phyloP scores from a whole-genome alignment of 75 land plant species.

The Isoetes taiwanensis region DNA sequence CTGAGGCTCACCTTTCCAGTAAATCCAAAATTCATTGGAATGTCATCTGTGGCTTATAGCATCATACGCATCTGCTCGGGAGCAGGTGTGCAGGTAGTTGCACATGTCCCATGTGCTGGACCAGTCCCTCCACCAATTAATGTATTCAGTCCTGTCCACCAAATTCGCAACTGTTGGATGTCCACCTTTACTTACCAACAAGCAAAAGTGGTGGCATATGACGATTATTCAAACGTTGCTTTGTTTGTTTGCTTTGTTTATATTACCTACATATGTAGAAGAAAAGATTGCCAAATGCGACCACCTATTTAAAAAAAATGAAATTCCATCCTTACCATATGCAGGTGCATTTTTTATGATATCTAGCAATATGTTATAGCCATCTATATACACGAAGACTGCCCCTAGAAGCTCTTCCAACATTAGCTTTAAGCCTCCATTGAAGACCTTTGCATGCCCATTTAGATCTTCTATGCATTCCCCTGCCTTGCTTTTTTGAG shows the following conservation, averaged over 20 bases:
- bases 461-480: slow-evolving; percentile 45
- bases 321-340: slow-evolving; percentile 32
- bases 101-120: slow-evolving; percentile 90
- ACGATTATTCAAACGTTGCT: no score
- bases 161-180: no score
- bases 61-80: slow-evolving; percentile 78
- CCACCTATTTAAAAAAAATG: no score
- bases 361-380: slow-evolving; percentile 36
- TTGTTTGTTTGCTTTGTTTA: no score
- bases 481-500: slow-evolving; percentile 27
- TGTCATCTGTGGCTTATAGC: slow-evolving; percentile 83
- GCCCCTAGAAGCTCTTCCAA: slow-evolving; percentile 49
- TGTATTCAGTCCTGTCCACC: slow-evolving; percentile 71
- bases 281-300: no score
- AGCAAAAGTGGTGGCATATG: no score
- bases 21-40: slow-evolving; percentile 89
- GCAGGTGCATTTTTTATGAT: slow-evolving; percentile 26
- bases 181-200: no score
- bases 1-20: slow-evolving; percentile 96
- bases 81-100: slow-evolving; percentile 96
- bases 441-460: slow-evolving; percentile 38
- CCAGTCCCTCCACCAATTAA: slow-evolving; percentile 95
- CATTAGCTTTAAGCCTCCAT: slow-evolving; percentile 46
- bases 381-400: slow-evolving; percentile 36
- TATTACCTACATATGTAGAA: no score